Evolutionary conservation across 495 filamentous ascomycete species (phyloP), one percentile per base, ranked within the genome.

Genomic region (Acidomyces sp.): DNA sequence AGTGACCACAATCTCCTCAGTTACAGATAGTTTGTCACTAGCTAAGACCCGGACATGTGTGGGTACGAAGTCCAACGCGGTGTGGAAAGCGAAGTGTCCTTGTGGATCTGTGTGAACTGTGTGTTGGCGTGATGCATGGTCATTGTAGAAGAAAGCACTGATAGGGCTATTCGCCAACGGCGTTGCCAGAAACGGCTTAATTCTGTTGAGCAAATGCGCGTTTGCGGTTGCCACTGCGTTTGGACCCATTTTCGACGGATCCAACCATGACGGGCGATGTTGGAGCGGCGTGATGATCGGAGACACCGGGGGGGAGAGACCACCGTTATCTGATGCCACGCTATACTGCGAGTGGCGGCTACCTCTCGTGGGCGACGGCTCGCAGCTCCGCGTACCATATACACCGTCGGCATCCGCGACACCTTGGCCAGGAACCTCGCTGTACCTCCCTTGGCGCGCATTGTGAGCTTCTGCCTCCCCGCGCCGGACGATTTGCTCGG

Each of bases 101-200:
- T 81, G 71, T 34, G 87, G 77, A 51, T 93, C 77, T 0, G 92
- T 96, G 33, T 64, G 63, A 5, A 92, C 65, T 6, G 80, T 93
- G 18, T 79, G 71, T 10, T 85, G 87, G 48, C 78, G 77, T 15
- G 87, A 90, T 26, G 70, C 61, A 2, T 68, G 55, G 17, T 88
- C 75, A 43, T 93, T 85, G 62, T 85, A 96, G 62, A 96, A 93
- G 63, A 95, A 94, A 1, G 90, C 64, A 1, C 85, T 95, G 19
- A 99, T 77, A 2, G 83, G 75, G 23, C 71, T 64, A 30, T 76
- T 70, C 3, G 74, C 66, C 39, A 88, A 59, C 0, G 90, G 85
- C 19, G 74, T 85, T 1, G 82, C 80, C 59, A 96, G 64, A 52
- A 99, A 99, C 9, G 92, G 90, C 23, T 75, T 78, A 10, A 96